These are phyloP conservation scores for Hydnum rufescens DNA, from an alignment of 768 basidiomycete genomes.

Conservation along the genomic window DNA sequence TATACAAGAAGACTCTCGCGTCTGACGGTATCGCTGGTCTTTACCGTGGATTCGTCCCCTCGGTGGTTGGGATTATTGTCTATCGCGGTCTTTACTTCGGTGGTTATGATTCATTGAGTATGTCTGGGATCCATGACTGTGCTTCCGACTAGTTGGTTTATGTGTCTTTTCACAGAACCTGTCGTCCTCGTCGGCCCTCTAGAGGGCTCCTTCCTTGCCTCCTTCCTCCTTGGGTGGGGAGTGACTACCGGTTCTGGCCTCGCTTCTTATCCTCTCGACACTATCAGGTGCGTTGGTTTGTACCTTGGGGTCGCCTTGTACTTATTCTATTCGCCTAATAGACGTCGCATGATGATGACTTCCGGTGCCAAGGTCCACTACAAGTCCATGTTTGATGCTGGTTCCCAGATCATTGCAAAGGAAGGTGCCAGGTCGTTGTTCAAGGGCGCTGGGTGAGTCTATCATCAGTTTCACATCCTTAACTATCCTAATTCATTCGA, in stretches of 20 bases:
- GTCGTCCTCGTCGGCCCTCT: constrained; percentile 92
- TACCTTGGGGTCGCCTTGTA: background rate
- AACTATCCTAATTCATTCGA: constrained; percentile 11
- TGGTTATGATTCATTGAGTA: constrained; percentile 87
- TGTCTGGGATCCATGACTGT: constrained; percentile 17
- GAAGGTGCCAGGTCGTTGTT: constrained; percentile 92
- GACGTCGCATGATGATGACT: constrained; percentile 99
- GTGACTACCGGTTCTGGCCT: constrained; percentile 99
- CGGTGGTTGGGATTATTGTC: constrained; percentile 97
- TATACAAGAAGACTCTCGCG: constrained; percentile 93
- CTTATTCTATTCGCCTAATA: constrained; percentile 15
- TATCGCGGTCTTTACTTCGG: constrained; percentile 99
- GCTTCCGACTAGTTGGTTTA: background rate
- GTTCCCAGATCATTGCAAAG: constrained; percentile 82
- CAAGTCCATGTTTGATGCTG: constrained; percentile 98
- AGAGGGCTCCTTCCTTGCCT: constrained; percentile 91
- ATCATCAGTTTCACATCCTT: constrained; percentile 15
- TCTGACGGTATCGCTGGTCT: constrained; percentile 97
- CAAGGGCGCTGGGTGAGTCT: constrained; percentile 93
- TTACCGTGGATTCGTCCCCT: constrained; percentile 98
- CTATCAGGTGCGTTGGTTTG: constrained; percentile 43
- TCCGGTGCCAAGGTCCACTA: constrained; percentile 90
- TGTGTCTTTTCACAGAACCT: constrained; percentile 38
- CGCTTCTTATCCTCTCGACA: constrained; percentile 88
- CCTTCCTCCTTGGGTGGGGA: constrained; percentile 96